Evolutionary conservation across 805 yeast genomes (phyloP).

Genomic region (Scheffersomyces coipomensis): DNA sequence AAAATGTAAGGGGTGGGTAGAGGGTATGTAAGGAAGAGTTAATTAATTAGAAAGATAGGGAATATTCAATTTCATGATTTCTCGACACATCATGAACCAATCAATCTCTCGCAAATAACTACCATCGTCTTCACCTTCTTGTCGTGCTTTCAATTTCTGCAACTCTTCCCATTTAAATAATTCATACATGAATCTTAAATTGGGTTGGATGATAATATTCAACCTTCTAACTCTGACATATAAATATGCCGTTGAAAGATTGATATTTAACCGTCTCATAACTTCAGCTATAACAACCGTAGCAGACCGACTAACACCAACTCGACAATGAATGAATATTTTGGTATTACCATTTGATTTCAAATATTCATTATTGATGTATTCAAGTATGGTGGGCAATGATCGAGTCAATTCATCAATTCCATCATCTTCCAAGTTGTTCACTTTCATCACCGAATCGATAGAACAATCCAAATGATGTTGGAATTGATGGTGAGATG

Average conservation of each 20-base stretch:
- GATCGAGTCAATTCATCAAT: conserved; percentile 69
- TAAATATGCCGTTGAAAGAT: conserved; percentile 76
- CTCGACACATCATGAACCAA: conserved; percentile 86
- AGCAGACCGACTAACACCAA: conserved; percentile 93
- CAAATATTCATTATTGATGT: conserved; percentile 47
- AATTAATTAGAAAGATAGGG: conserved; percentile 47
- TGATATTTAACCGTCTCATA: conserved; percentile 69
- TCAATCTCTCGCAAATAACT: conserved; percentile 61
- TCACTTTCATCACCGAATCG: conserved; percentile 56
- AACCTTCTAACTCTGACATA: conserved; percentile 87
- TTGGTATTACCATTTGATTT: conserved; percentile 22
- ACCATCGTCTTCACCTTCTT: conserved; percentile 6
- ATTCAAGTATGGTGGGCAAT: conserved; percentile 62
- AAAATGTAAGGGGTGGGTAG: not conserved
- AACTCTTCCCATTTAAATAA: conserved; percentile 54
- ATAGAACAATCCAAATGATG: conserved; percentile 20
- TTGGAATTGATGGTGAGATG: conserved; percentile 1
- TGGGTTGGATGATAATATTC: conserved; percentile 93
- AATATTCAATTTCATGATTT: conserved; percentile 73
- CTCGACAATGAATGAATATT: conserved; percentile 85
- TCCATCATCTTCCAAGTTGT: conserved; percentile 87
- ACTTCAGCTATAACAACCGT: conserved; percentile 95
- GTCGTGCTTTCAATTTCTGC: conserved; percentile 13
- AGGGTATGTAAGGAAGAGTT: not conserved
- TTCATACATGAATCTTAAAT: conserved; percentile 87